phyloP scores from a whole-genome alignment of 257 asterid species.

The Solanum clarkiae region DNA sequence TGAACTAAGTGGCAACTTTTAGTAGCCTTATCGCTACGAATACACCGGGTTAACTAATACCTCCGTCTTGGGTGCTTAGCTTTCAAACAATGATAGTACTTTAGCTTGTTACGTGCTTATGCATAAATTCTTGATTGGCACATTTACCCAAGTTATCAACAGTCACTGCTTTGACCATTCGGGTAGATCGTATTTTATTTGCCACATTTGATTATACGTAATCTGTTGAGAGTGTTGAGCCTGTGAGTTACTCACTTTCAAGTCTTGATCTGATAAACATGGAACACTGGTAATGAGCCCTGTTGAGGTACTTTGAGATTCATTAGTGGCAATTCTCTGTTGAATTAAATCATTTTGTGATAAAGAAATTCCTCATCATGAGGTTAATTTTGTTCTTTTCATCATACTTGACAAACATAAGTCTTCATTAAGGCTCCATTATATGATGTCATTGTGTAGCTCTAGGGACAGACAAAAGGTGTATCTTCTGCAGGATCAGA shows the following conservation, averaged over 20 bases:
- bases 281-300: background rate
- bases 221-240: background rate
- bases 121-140: background rate
- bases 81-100: background rate
- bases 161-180: background rate
- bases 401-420: background rate
- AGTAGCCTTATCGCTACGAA: no score
- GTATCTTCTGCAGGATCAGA: background rate
- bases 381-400: background rate
- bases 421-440: background rate
- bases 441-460: background rate
- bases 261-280: background rate
- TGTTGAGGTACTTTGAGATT: background rate
- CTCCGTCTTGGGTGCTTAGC: background rate
- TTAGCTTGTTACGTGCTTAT: background rate
- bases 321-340: background rate
- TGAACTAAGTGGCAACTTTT: background rate
- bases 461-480: background rate
- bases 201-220: background rate
- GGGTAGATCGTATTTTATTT: background rate
- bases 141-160: background rate
- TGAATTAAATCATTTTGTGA: background rate
- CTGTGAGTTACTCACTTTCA: background rate
- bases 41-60: no score
- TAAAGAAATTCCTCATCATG: background rate